Base-by-base conservation (phyloP, 305 asterid species). In the Rubia balearica region DNA sequence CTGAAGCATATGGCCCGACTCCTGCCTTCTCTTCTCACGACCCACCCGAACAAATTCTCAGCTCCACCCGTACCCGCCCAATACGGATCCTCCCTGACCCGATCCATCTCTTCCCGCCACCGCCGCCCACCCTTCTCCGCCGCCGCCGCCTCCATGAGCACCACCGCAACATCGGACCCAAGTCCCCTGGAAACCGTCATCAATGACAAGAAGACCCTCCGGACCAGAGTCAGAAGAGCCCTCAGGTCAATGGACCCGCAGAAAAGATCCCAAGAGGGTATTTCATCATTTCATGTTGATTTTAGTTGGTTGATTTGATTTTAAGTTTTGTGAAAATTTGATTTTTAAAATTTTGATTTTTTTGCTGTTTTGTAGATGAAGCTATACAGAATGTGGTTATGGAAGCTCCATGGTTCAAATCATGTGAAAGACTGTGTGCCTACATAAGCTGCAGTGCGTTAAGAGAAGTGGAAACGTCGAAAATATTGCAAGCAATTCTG, bases 371-470 rank as follows among this genome's bases (percentile, higher is more conserved):
- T 45, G 74, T 84, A 94, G 99, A 94, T 82, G 96, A 89, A 67
- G 88, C 85, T 21, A 86, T 91, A 56, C 99, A 91, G 83, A 89
- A 73, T 43, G 51, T 80, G 62, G 86, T 91, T 41, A 64, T 88
- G 89, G 94, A 87, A 74, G 91, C 96, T 78, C 95, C 97, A 14
- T 91, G 99, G 99, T 94, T 91, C 82, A 91, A 85, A 79, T 84
- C 89, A 21, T 87, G 96, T 79, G 81, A 73, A 53, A 84, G 95
- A 49, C 82, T 94, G 21, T 94, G 99, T 75, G 99, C 99, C 73
- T 94, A 94, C 71, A 86, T 94, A 46, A 87, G 93, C 53, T 91
- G 95, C 67, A 81, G 89, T 74, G 86, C 95, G 71, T 76, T 94
- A 59, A 81, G 95, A 82, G 99, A 94, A 89, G 99, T 94, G 68